phyloP scores from a whole-genome alignment of 306 rosid genomes.

The Trifolium dubium region DNA sequence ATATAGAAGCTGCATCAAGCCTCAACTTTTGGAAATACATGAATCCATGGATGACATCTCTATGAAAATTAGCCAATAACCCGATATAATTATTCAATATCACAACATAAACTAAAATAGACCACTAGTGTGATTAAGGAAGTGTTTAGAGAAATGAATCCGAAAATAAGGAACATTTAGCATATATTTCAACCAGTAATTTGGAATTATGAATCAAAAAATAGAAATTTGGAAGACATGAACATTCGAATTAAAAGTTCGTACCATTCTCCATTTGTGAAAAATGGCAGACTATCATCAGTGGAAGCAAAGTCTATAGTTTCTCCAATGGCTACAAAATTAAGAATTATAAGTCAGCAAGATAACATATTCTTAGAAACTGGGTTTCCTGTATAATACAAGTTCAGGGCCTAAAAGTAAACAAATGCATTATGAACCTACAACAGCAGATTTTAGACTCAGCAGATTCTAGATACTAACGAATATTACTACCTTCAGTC shows the following conservation, averaged over 20 bases:
- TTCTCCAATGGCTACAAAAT: conserved; percentile 86
- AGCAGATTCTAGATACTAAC: conserved; percentile 14
- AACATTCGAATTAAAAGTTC: conserved; percentile 32
- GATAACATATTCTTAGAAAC: conserved; percentile 20
- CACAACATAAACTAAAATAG: conserved; percentile 16
- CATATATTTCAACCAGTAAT: conserved; percentile 29
- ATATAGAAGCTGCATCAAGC: conserved; percentile 18
- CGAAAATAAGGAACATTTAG: conserved; percentile 26
- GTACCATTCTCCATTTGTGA: conserved; percentile 98
- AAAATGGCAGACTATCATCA: conserved; percentile 55
- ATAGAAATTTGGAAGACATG: conserved; percentile 4
- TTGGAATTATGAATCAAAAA: conserved; percentile 11
- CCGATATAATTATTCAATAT: conserved; percentile 24
- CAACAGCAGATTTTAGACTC: conserved; percentile 8
- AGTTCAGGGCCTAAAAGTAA: conserved; percentile 28
- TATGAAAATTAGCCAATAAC: conserved; percentile 20
- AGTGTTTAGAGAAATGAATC: conserved; percentile 24
- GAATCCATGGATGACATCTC: conserved; percentile 18
- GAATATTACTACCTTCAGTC: background rate
- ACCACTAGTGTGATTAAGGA: conserved; percentile 10
- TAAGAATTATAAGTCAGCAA: conserved; percentile 36
- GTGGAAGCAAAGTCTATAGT: conserved; percentile 74
- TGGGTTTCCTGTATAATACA: conserved; percentile 15
- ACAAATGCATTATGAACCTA: conserved; percentile 30
- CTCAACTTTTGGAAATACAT: conserved; percentile 9